Base-by-base conservation (phyloP, 345 rosid species). In the Eucalyptus marginata region DNA sequence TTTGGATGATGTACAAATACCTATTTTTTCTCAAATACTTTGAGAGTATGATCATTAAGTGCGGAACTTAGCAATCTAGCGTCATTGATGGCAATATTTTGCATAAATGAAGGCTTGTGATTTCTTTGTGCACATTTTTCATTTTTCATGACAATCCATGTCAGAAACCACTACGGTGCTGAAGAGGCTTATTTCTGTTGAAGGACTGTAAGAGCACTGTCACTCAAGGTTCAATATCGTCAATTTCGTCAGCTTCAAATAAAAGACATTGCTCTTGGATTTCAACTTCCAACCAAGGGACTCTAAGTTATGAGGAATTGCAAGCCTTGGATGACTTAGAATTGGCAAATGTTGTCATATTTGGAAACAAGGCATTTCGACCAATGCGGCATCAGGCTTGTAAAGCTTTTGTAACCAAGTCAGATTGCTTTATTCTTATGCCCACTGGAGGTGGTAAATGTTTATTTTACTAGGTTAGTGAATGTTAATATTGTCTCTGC, bases 371-470 rank as follows among this genome's bases (percentile, higher is more conserved):
- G 6, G 88, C 87, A 50, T 96, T 97, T 89, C 90, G 97, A 46
- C 95, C 98, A 17, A 88, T 95, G 96, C 99, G 96, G 93, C 97
- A 94, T 93, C 93, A 95, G 93, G 97, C 95, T 83, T 97, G 99
- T 89, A 92, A 91, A 92, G 95, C 98, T 86, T 95, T 92, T 47
- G 25, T 96, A 89, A 92, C 92, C 64, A 96, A 92, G 90, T 93
- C 90, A 91, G 97, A 96, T 90, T 96, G 98, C 89, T 97, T 97
- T 92, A 87, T 97, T 89, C 95, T 95, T 54, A 93, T 97, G 98
- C 99, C 98, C 5, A 97, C 99, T 1, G 97, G 99, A 90, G 99
- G 99, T 47, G 98, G 98, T 27, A 96, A 96, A 93, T 95, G 97
- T 92, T 90, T 97, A 86, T 94, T 98, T 92, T 97, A 95, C 93